Evolutionary conservation across 305 asterid genomes (phyloP).

Genomic region (Ajuga reptans): DNA sequence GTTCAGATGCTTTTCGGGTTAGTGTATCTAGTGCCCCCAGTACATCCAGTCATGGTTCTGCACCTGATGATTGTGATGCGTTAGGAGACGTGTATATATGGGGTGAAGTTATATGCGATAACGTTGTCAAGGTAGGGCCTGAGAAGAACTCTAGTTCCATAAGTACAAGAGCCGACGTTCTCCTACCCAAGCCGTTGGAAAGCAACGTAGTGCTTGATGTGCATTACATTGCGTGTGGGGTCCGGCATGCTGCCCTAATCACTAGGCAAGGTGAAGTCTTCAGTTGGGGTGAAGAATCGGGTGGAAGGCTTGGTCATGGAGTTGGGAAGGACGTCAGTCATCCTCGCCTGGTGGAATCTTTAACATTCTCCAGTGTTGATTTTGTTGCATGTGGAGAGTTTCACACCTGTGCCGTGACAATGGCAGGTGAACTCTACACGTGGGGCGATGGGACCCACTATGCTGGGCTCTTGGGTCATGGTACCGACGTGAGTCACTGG

Average conservation of each 20-base stretch:
- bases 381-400: slow-evolving; percentile 97
- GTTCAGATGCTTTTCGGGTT: slow-evolving; percentile 83
- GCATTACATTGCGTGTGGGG: slow-evolving; percentile 87
- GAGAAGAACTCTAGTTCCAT: slow-evolving; percentile 59
- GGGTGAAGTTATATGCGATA: slow-evolving; percentile 95
- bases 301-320: slow-evolving; percentile 97
- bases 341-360: slow-evolving; percentile 70
- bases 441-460: slow-evolving; percentile 97
- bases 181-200: slow-evolving; percentile 78
- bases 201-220: slow-evolving; percentile 78
- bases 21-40: slow-evolving; percentile 97
- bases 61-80: slow-evolving; percentile 88
- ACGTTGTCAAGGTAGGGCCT: slow-evolving; percentile 65
- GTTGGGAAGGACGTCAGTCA: slow-evolving; percentile 62
- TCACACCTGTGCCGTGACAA: slow-evolving; percentile 85
- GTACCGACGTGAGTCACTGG: slow-evolving; percentile 82
- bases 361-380: slow-evolving; percentile 54
- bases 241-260: slow-evolving; percentile 74
- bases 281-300: slow-evolving; percentile 98
- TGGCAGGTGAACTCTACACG: slow-evolving; percentile 85
- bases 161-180: slow-evolving; percentile 63
- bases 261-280: slow-evolving; percentile 89
- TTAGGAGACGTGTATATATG: slow-evolving; percentile 88
- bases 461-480: slow-evolving; percentile 90
- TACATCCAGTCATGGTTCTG: slow-evolving; percentile 96